Evolutionary conservation across 371 early-diverging fungal genomes (phyloP), one percentile per base, ranked within the genome.

Genomic region (Nematocida sp.): DNA sequence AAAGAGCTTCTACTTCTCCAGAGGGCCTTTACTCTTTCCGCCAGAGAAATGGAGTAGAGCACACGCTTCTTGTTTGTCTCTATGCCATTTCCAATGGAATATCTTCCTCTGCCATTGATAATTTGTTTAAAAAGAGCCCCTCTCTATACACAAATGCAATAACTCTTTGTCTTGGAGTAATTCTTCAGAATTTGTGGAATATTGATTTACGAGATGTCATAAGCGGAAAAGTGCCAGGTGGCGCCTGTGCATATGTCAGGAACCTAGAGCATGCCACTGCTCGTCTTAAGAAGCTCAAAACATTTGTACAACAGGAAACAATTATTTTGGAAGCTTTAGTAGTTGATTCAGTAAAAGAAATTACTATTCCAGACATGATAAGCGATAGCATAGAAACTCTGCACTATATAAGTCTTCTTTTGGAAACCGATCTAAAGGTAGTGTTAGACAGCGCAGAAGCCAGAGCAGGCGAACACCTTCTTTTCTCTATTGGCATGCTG

Each of bases 1-100:
- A 71, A 39, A 30, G 75, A 48, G 60, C 75, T 26, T 30, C 30
- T 25, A 71, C 75, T n/a, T 39, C 56, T 47, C 75, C 75, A 32
- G 75, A 71, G 2, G 75, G 53, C n/a, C 50, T 71, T 36, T 60
- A 59, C 36, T 47, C 63, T 18, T 71, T 51, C 35, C 38, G 30
- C 49, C 75, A 71, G 55, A 59, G 75, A 50, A 61, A 40, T 45
- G 75, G 75, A 11, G 18, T 45, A 16, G 60, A 59, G 55, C 51
- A 64, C 9, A 16, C 75, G 18, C 39, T 71, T 2, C 13, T 60
- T 0, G 32, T 47, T 28, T 39, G 59, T 11, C 64, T 71, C 23
- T 71, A 71, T 61, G 60, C 63, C 16, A 45, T 60, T 9, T 18
- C 63, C 9, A 9, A 16, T 16, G 75, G 75, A 4, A 50, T 42